A percentile compares a stretch with the other conserved stretches of the same genome.
Conservation (phyloP, 768 basidiomycete genomes). For the Strobilomyces dryophilus region DNA sequence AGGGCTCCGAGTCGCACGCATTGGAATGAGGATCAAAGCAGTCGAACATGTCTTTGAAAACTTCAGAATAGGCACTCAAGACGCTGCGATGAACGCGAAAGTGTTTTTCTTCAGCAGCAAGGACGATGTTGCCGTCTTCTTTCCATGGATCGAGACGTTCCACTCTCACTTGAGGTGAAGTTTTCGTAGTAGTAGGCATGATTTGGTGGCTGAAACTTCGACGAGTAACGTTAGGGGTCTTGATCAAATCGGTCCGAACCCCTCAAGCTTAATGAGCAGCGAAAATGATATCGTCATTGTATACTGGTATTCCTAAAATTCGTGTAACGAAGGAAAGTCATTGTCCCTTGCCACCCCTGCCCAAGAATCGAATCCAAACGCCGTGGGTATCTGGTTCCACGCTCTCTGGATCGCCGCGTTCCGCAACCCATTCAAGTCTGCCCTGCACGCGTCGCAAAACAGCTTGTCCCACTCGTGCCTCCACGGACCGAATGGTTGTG, state of each 20-base stretch:
- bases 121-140: constrained; percentile 28
- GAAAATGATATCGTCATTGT: too few species aligned
- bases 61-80: constrained; percentile 22
- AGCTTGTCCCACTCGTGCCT: constrained; percentile 11
- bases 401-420: constrained; percentile 3
- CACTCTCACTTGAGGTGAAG: not conserved
- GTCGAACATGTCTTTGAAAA: constrained; percentile 31
- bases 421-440: not conserved
- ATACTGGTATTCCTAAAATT: not conserved
- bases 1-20: not conserved
- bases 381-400: constrained; percentile 10
- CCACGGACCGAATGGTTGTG: constrained; percentile 11
- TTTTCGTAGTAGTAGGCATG: not conserved
- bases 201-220: not conserved
- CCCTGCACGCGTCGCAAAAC: constrained; percentile 11
- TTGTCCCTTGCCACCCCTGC: not conserved
- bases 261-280: not conserved
- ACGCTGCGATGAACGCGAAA: constrained; percentile 33
- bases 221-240: not conserved
- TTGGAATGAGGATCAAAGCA: not conserved
- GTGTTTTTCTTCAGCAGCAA: constrained; percentile 20
- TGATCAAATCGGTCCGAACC: not conserved
- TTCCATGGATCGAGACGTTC: not conserved
- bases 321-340: not conserved
- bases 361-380: constrained; percentile 14